Conservation (phyloP, 2,329 filamentous ascomycete genomes). For the Beauveria rudraprayagi region DNA sequence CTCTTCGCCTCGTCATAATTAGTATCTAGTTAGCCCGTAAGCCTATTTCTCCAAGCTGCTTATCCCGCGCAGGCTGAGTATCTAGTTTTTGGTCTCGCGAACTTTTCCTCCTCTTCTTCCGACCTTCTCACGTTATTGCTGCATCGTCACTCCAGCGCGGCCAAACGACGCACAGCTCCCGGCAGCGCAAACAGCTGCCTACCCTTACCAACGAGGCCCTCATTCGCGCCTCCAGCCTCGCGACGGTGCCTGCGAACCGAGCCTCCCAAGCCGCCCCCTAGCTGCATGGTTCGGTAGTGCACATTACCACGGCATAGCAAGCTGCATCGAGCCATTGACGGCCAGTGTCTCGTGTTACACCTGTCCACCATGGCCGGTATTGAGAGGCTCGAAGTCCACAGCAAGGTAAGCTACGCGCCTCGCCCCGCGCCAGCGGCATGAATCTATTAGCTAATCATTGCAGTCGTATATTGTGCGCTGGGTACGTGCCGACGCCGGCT, state of each 20-base stretch:
- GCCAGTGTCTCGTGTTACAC: neutral
- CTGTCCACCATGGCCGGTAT: constrained; percentile 69
- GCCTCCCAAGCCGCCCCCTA: neutral
- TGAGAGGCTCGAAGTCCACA: constrained; percentile 94
- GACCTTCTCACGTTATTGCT: neutral
- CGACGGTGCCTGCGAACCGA: neutral
- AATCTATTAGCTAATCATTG: constrained; percentile 17
- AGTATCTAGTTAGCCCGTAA: neutral
- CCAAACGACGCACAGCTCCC: neutral
- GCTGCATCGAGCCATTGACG: neutral
- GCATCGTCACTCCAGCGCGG: neutral
- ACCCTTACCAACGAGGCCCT: neutral
- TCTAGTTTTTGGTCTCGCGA: neutral
- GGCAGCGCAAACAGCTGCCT: neutral
- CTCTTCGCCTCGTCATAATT: neutral
- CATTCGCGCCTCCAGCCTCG: neutral
- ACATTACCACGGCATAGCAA: neutral
- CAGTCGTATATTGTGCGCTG: constrained; percentile 97
- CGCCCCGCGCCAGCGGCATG: neutral
- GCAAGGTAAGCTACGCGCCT: constrained; percentile 58
- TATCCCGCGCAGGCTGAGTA: neutral
- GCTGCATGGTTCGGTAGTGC: neutral
- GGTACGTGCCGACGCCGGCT: constrained; percentile 82
- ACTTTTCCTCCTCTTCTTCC: neutral
- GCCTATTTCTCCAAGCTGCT: neutral